Evolutionary conservation across 257 asterid genomes (phyloP).

Genomic region (Plantago ovata): DNA sequence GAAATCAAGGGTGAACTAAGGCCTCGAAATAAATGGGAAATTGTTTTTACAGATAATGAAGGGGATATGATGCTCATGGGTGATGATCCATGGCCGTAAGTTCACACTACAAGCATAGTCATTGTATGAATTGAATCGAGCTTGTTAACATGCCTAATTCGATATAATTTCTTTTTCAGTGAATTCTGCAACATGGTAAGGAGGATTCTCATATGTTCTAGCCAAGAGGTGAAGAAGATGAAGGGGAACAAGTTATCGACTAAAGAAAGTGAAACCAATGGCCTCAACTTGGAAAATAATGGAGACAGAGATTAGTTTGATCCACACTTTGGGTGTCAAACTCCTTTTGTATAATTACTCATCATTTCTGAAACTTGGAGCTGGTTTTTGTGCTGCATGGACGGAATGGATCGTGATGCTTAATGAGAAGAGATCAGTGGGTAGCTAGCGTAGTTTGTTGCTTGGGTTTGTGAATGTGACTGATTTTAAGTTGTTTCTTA

Average conservation of each 20-base stretch:
- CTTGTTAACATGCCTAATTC: constrained; percentile 29
- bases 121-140: constrained; percentile 61
- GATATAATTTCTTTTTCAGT: constrained; percentile 29
- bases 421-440: too few species aligned
- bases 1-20: constrained; percentile 75
- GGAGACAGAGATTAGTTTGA: constrained; percentile 29
- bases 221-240: constrained; percentile 59
- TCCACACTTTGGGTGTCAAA: not conserved
- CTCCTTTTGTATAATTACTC: constrained; percentile 5
- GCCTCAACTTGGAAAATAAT: constrained; percentile 24
- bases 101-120: too few species aligned
- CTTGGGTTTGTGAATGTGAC: constrained; percentile 27
- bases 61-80: constrained; percentile 98
- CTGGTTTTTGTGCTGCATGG: constrained; percentile 10
- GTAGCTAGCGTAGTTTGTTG: constrained; percentile 21
- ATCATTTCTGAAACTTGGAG: constrained; percentile 12
- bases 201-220: constrained; percentile 51
- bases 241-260: constrained; percentile 37
- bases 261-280: constrained; percentile 37
- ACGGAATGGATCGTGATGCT: not conserved
- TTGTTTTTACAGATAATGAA: constrained; percentile 85
- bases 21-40: constrained; percentile 70
- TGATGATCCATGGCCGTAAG: constrained; percentile 99
- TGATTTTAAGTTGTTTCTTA: too few species aligned
- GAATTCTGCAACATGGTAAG: constrained; percentile 63